Percentiles rank a stretch among this genome's conserved stretches.
These are phyloP conservation scores for Candida jianshihensis DNA, from an alignment of 805 yeast genomes.

Conservation along the genomic window DNA sequence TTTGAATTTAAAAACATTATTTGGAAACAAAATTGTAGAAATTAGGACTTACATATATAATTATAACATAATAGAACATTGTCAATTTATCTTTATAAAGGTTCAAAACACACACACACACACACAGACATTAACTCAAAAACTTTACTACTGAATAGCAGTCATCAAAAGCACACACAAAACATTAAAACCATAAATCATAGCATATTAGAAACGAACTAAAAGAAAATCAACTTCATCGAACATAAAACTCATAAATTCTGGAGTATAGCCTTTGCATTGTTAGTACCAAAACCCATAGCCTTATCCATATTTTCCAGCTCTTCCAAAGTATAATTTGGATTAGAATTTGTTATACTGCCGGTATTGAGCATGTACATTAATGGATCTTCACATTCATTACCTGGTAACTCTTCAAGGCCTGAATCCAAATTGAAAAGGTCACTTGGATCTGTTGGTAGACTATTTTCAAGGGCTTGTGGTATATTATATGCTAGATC, in stretches of 20 bases:
- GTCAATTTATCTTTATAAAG: too few species aligned
- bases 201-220: too few species aligned
- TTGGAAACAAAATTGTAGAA: too few species aligned
- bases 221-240: not conserved
- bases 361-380: slow-evolving; percentile 14
- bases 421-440: not conserved
- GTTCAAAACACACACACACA: too few species aligned
- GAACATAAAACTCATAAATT: slow-evolving; percentile 18
- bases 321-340: slow-evolving; percentile 19
- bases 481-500: not conserved
- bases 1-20: too few species aligned
- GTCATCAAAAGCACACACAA: too few species aligned
- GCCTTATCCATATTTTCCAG: slow-evolving; percentile 23
- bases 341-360: slow-evolving; percentile 6
- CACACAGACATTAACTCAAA: too few species aligned
- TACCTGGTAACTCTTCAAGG: not conserved
- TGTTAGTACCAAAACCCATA: slow-evolving; percentile 22
- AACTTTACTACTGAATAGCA: too few species aligned
- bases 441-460: not conserved
- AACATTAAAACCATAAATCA: too few species aligned
- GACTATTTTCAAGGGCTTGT: not conserved
- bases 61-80: too few species aligned
- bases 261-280: slow-evolving; percentile 18
- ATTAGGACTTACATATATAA: too few species aligned
- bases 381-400: slow-evolving; percentile 17